Evolutionary conservation across 495 filamentous ascomycete species (phyloP), one percentile per base, ranked within the genome.

Genomic region (Neurospora tetrasperma): DNA sequence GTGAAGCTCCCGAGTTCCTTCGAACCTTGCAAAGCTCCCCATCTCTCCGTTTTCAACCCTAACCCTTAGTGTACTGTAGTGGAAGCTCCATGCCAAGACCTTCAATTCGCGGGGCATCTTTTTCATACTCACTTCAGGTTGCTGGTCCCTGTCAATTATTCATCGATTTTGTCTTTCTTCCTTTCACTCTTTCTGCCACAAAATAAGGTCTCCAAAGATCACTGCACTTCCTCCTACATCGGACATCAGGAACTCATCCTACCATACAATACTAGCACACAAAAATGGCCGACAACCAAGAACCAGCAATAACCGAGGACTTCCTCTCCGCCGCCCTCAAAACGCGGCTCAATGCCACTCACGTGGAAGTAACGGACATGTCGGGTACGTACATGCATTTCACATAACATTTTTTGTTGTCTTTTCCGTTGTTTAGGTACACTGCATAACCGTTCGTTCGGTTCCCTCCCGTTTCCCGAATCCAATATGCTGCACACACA

Each of bases 281-380:
- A 79, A 18, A 54, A 75, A 75, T 89, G 81, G 84, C 87, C 39
- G 79, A 82, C 59, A 82, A 18, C 54, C 54, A 66, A 66, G 27
- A 66, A 3, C 54, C 86, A 71, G 85, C 89, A 42, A 88, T 97
- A 69, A 94, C 94, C 27, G 86, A 90, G 42, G 88, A 86, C 41
- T 87, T 86, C 48, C 83, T 99, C 62, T 88, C 86, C 79, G 79
- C 81, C 35, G 93, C 92, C 71, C 84, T 99, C 71, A 86, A 85
- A 8, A 87, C 91, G 71, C 88, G 90, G 73, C 85, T 99, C 62
- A 88, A 90, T 71, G 95, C 95, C 16, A 87, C 87, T 48, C 89
- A 96, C 83, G 95, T 98, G 71, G 92, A 98, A 78, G 92, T 99
- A 77, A 90, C 92, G 75, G 96, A 99, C 81, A 89, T 95, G 83